Evolutionary conservation across 2,329 filamentous ascomycete species (phyloP), one percentile per base, ranked within the genome.

Genomic region (Pseudohalonectria lignicola): DNA sequence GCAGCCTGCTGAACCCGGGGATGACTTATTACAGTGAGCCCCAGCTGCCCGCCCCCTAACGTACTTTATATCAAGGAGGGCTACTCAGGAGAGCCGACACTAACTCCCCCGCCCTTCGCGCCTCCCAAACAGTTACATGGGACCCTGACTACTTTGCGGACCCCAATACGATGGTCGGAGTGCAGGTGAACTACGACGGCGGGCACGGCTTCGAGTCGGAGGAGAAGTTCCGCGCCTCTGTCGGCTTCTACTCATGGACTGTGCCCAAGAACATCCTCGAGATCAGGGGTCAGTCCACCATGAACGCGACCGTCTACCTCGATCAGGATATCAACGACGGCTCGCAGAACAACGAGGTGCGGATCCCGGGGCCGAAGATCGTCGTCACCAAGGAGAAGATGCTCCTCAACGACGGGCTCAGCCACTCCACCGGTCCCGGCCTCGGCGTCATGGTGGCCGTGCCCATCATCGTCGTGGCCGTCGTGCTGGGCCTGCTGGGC

Each of bases 1-100:
- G 53, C n/a, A 53, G 47, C 32, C 38, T 49, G 34, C 36, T 62
- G 15, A 42, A 47, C 26, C 46, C 51, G 3, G 55, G 53, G 1
- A 39, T 39, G 10, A 53, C 55, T 0, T 62, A 61, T 38, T 61
- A 58, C 39, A 44, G 56, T 60, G 34, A 40, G 50, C 41, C 5
- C 13, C 7, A 7, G 21, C 25, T 17, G 7, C n/a, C n/a, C n/a
- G n/a, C n/a, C n/a, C n/a, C n/a, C n/a, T n/a, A n/a, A n/a, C n/a
- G n/a, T 5, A 29, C 31, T 33, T n/a, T 19, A 6, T 8, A 11
- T 15, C 19, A n/a, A 11, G 16, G 8, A 28, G 29, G 15, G 15
- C 11, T 4, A 16, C 12, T 11, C 3, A n/a, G 16, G 12, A 26
- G 12, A 11, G 18, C 32, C 25, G 10, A 6, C 26, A 16, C 30